Conservation (phyloP, 768 basidiomycete species). For the Coprinellus aureogranulatus region DNA sequence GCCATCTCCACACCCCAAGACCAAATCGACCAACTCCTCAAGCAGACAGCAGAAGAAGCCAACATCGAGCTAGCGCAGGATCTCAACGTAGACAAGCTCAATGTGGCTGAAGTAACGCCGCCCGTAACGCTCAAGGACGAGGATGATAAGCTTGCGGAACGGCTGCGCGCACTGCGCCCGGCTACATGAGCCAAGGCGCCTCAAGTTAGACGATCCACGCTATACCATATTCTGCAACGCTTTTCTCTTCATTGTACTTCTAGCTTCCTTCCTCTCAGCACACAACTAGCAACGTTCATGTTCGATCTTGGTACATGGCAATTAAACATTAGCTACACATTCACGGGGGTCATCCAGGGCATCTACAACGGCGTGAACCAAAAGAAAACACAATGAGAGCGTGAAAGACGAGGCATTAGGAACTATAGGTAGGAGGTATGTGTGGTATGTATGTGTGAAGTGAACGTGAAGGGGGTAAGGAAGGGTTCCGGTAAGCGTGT, state of each 20-base stretch:
- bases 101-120: constrained; percentile 50
- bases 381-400: neutral
- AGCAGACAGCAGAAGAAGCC: constrained; percentile 95
- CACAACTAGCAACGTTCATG: neutral
- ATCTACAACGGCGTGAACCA: neutral
- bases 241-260: constrained; percentile 4
- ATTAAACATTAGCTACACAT: neutral
- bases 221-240: neutral
- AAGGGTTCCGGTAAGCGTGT: neutral
- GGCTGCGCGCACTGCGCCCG: constrained; percentile 84
- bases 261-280: neutral
- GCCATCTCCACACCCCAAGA: constrained; percentile 94
- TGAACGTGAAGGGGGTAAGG: neutral
- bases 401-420: neutral
- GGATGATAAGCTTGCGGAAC: constrained; percentile 78
- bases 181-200: constrained; percentile 43
- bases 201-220: neutral
- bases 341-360: neutral
- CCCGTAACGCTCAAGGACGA: constrained; percentile 64
- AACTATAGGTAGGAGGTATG: neutral
- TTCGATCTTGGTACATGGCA: neutral
- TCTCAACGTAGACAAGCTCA: constrained; percentile 62
- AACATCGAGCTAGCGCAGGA: constrained; percentile 95
- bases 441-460: neutral
- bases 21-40: constrained; percentile 89